phyloP scores from a whole-genome alignment of 345 rosid species.

The Aquilaria malaccensis region DNA sequence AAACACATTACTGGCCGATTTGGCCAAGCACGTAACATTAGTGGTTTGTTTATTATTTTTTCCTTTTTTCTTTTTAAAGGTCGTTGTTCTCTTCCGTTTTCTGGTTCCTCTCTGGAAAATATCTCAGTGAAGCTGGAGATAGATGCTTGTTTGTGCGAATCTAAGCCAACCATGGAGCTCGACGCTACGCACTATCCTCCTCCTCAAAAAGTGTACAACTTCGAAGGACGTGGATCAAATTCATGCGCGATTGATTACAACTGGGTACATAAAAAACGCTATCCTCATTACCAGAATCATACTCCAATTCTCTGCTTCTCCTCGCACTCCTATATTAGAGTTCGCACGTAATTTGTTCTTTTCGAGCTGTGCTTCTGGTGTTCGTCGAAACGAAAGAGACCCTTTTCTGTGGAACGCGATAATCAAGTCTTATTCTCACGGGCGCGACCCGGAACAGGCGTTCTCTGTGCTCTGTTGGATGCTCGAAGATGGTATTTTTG shows the following conservation, averaged over 20 bases:
- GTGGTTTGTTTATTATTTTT: too few species aligned
- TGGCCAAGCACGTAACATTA: too few species aligned
- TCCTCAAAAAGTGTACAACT: conserved; percentile 18
- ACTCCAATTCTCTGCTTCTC: conserved; percentile 25
- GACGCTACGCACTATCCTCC: conserved; percentile 15
- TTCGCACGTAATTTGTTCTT: conserved; percentile 28
- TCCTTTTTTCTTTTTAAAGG: too few species aligned
- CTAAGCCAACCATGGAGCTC: conserved; percentile 26
- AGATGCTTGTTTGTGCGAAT: conserved; percentile 20
- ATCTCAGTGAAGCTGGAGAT: background rate
- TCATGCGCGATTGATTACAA: conserved; percentile 25
- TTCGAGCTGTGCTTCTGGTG: conserved; percentile 11
- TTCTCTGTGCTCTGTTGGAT: conserved; percentile 25
- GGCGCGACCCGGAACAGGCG: conserved; percentile 24
- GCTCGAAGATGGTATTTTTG: conserved; percentile 26
- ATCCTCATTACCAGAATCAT: conserved; percentile 28
- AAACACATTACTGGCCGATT: too few species aligned
- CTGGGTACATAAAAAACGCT: conserved; percentile 22
- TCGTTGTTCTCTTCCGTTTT: too few species aligned
- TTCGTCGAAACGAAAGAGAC: conserved; percentile 11
- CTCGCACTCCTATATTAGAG: conserved; percentile 17
- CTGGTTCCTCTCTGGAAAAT: too few species aligned
- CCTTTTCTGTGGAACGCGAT: conserved; percentile 32
- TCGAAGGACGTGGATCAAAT: conserved; percentile 17
- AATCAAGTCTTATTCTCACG: conserved; percentile 34